These are phyloP conservation scores for Vigna hirtella DNA, from an alignment of 306 rosid species.

Conservation along the genomic window DNA sequence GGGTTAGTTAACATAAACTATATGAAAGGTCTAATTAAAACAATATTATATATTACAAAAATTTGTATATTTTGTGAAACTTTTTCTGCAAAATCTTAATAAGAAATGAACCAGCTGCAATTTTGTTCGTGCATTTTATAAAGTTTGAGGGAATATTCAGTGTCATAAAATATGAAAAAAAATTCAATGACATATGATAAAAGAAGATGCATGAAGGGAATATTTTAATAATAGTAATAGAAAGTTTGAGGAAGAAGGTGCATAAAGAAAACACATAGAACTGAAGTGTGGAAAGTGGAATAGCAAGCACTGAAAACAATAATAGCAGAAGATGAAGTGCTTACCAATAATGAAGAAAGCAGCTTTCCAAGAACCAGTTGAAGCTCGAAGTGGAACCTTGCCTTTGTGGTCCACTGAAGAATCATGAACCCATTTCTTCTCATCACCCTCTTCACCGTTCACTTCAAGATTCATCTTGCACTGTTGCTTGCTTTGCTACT, in stretches of 20 bases:
- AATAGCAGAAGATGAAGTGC: neutral
- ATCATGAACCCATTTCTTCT: conserved; percentile 62
- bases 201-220: conserved; percentile 1
- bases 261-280: neutral
- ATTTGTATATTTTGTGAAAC: too few relatives aligned
- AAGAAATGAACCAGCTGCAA: too few relatives aligned
- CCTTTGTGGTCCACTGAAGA: conserved; percentile 69
- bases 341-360: conserved; percentile 69
- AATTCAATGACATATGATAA: neutral
- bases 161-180: too few relatives aligned
- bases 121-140: too few relatives aligned
- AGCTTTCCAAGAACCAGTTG: conserved; percentile 81
- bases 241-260: conserved; percentile 24
- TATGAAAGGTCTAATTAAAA: too few relatives aligned
- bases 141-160: too few relatives aligned
- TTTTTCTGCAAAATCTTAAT: too few relatives aligned
- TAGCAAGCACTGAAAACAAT: neutral
- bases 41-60: too few relatives aligned
- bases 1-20: too few relatives aligned
- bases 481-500: neutral
- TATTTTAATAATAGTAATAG: neutral
- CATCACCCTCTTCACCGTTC: conserved; percentile 33
- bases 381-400: conserved; percentile 62
- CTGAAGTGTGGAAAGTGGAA: neutral
- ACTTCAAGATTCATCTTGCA: conserved; percentile 36